These are phyloP conservation scores for Arachis stenosperma DNA, from an alignment of 306 rosid species.

Conservation along the genomic window DNA sequence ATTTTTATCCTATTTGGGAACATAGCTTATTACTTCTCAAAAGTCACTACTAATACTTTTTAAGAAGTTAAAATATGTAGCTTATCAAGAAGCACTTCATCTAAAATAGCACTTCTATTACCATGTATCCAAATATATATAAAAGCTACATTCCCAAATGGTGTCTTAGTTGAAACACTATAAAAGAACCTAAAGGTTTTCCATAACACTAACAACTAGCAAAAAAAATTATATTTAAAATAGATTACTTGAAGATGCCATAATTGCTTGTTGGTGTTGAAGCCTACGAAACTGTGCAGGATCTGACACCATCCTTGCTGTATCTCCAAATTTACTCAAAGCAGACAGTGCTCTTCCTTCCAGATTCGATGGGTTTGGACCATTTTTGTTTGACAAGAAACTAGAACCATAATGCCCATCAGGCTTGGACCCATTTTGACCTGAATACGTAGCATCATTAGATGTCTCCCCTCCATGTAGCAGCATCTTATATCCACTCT, in stretches of 20 bases:
- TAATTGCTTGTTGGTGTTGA: conserved; percentile 66
- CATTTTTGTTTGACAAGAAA: conserved; percentile 46
- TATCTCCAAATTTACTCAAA: conserved; percentile 77
- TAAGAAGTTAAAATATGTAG: no score
- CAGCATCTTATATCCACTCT: conserved; percentile 90
- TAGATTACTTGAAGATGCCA: conserved; percentile 61
- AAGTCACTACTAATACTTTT: no score
- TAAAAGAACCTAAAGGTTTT: no score
- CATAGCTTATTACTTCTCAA: no score
- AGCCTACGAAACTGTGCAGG: conserved; percentile 61
- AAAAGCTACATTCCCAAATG: no score
- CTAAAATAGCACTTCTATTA: no score
- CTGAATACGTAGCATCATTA: conserved; percentile 49
- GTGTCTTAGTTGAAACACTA: no score
- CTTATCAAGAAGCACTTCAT: no score
- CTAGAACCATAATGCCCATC: conserved; percentile 48
- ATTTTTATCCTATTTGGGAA: no score
- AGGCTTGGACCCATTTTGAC: conserved; percentile 41
- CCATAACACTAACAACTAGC: conserved; percentile 1
- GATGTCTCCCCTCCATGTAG: conserved; percentile 79
- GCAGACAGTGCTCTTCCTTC: conserved; percentile 93
- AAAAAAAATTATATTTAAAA: conserved; percentile 12
- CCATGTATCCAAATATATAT: no score
- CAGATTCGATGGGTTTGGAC: conserved; percentile 58
- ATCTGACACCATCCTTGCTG: conserved; percentile 63